These are phyloP conservation scores for Podochytrium sp. DNA, from an alignment of 192 early-diverging fungal species.

Conservation along the genomic window DNA sequence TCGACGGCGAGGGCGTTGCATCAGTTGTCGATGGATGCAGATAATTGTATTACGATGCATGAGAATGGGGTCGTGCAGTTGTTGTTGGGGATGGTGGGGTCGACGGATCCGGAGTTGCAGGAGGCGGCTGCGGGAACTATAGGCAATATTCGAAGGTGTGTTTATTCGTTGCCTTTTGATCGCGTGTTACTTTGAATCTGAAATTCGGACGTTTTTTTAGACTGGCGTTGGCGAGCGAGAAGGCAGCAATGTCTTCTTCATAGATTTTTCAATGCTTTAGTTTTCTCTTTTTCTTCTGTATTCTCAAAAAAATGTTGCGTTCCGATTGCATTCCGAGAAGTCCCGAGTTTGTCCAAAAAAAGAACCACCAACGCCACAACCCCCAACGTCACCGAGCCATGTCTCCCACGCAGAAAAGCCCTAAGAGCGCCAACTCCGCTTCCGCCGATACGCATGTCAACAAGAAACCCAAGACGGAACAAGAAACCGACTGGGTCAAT, in stretches of 20 bases:
- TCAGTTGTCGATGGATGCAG: slow-evolving; percentile 73
- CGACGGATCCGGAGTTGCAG: slow-evolving; percentile 57
- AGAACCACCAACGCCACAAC: not conserved
- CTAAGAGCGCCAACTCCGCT: not conserved
- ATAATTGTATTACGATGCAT: slow-evolving; percentile 74
- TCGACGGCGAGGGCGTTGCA: slow-evolving; percentile 65
- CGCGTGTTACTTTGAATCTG: not conserved
- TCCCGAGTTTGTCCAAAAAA: not conserved
- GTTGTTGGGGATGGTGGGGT: slow-evolving; percentile 67
- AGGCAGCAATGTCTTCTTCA: slow-evolving; percentile 44
- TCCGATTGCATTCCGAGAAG: not conserved
- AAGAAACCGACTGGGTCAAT: not conserved
- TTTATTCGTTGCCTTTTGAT: not conserved
- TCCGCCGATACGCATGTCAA: not conserved
- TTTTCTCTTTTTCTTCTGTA: not conserved
- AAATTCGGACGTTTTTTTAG: slow-evolving; percentile 14
- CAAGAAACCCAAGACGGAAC: not conserved
- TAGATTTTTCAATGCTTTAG: not conserved
- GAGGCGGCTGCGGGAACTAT: slow-evolving; percentile 71
- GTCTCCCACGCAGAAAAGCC: too few relatives aligned
- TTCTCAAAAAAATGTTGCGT: not conserved
- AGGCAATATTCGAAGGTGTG: slow-evolving; percentile 65
- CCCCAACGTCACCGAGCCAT: too few relatives aligned
- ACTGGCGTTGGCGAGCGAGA: slow-evolving; percentile 65
- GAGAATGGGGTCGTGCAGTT: slow-evolving; percentile 71